These are phyloP conservation scores for Melianthus villosus DNA, from an alignment of 441 rosid species.

Conservation along the genomic window DNA sequence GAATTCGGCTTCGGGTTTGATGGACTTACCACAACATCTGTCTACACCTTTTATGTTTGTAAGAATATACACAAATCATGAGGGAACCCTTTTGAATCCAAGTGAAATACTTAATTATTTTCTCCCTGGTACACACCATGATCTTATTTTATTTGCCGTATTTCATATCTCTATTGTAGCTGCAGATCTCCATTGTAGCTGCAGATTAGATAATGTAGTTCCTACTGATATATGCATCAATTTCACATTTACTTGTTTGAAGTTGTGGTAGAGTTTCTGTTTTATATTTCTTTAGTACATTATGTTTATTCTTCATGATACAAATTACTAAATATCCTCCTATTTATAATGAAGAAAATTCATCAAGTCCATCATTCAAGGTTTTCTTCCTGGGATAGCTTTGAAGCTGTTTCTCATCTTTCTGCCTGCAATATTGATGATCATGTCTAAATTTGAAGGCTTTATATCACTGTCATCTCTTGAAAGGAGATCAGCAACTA, in stretches of 20 bases:
- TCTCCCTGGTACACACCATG: too few relatives aligned
- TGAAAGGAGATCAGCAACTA: conserved; percentile 76
- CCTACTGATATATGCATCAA: background rate
- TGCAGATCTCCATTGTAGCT: too few relatives aligned
- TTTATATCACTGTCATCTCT: conserved; percentile 51
- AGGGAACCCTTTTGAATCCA: too few relatives aligned
- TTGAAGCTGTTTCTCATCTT: conserved; percentile 94
- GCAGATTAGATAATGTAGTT: too few relatives aligned
- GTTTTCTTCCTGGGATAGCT: conserved; percentile 69
- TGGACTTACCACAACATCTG: too few relatives aligned
- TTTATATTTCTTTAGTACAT: background rate
- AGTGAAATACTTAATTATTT: too few relatives aligned
- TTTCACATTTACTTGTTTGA: background rate
- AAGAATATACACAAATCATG: too few relatives aligned
- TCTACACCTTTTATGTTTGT: too few relatives aligned
- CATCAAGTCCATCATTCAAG: conserved; percentile 57
- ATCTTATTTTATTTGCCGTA: too few relatives aligned
- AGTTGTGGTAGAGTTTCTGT: background rate
- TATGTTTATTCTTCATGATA: background rate
- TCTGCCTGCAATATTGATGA: conserved; percentile 76
- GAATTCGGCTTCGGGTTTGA: too few relatives aligned
- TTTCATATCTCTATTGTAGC: too few relatives aligned
- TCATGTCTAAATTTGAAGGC: conserved; percentile 91
- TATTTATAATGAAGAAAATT: conserved; percentile 25
- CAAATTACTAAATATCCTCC: conserved; percentile 4